Percentiles rank a stretch among this genome's conserved stretches.
phyloP scores from a whole-genome alignment of 805 yeast species.

The Saccharomycopsis synnaedendra region DNA sequence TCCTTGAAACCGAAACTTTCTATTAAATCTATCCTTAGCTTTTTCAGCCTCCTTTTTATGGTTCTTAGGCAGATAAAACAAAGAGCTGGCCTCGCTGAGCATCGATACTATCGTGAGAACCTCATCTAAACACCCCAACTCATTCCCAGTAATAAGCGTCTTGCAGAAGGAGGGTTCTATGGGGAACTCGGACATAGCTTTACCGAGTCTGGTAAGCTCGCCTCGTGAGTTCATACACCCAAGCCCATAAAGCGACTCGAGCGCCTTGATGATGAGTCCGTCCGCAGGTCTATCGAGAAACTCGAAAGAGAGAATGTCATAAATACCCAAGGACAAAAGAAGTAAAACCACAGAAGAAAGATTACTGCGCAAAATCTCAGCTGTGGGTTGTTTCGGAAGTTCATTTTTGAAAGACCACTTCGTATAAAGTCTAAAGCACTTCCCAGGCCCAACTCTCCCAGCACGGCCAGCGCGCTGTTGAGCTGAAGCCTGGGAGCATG shows the following conservation, averaged over 20 bases:
- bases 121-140: constrained; percentile 46
- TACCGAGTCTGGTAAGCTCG: constrained; percentile 62
- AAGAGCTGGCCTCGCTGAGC: constrained; percentile 66
- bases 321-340: constrained; percentile 73
- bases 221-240: constrained; percentile 84
- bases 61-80: constrained; percentile 63
- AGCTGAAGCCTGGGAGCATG: constrained; percentile 91
- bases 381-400: constrained; percentile 67
- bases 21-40: constrained; percentile 43
- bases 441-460: constrained; percentile 95
- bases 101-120: constrained; percentile 68
- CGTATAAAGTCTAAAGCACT: constrained; percentile 83
- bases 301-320: constrained; percentile 72
- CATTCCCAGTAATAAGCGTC: constrained; percentile 38
- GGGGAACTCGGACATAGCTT: constrained; percentile 86
- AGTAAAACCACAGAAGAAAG: constrained; percentile 65
- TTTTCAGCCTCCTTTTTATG: constrained; percentile 56
- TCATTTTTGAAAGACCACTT: constrained; percentile 73
- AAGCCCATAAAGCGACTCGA: constrained; percentile 72
- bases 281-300: constrained; percentile 85
- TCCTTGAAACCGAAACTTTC: constrained; percentile 35
- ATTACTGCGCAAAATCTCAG: constrained; percentile 86
- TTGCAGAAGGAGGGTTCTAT: constrained; percentile 85
- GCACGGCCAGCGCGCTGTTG: constrained; percentile 97
- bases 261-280: constrained; percentile 58